Evolutionary conservation across 192 early-diverging fungal genomes (phyloP).

Genomic region (Blastocladiella britannica): DNA sequence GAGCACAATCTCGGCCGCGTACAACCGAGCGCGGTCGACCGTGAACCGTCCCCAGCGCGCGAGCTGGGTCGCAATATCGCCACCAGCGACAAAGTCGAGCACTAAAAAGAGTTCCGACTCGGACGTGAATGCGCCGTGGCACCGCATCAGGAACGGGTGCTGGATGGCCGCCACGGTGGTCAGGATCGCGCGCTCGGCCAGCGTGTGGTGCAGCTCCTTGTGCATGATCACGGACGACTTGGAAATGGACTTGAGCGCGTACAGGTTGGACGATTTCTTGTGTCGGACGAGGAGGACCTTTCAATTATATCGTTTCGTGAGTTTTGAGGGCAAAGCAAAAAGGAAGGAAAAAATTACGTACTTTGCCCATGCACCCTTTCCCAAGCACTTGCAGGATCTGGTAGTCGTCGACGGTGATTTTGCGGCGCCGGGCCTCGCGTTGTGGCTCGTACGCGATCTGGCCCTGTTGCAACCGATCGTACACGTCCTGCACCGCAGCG

Average conservation of each 20-base stretch:
- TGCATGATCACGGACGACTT: conserved; percentile 24
- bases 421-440: conserved; percentile 1
- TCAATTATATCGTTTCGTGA: background rate
- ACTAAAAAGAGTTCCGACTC: conserved; percentile 72
- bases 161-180: conserved; percentile 37
- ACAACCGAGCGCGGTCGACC: background rate
- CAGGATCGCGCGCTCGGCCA: conserved; percentile 60
- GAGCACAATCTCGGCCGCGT: background rate
- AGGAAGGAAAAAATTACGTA: no score
- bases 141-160: conserved; percentile 80
- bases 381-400: conserved; percentile 31
- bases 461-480: background rate
- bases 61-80: conserved; percentile 80
- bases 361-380: conserved; percentile 36
- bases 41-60: background rate
- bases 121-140: conserved; percentile 83
- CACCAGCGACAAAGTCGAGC: conserved; percentile 73
- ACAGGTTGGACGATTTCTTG: conserved; percentile 17
- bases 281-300: conserved; percentile 29
- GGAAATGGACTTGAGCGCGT: conserved; percentile 29
- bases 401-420: conserved; percentile 21
- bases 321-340: no score
- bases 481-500: background rate
- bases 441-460: background rate
- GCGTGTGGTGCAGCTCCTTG: background rate